Conservation (phyloP, 2,329 filamentous ascomycete species). For the Emmonsiellopsis sp. region DNA sequence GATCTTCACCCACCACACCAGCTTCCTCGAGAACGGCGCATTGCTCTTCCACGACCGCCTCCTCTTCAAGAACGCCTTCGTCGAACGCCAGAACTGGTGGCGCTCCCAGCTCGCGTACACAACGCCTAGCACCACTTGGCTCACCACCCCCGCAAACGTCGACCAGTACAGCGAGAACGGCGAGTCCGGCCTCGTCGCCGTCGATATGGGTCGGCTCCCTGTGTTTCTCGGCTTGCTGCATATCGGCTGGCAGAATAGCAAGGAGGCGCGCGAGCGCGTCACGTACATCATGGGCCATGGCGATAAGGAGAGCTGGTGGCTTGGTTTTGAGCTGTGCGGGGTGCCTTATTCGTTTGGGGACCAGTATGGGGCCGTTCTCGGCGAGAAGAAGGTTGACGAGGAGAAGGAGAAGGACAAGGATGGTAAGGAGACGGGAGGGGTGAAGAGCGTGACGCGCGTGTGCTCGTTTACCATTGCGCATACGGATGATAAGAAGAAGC, state of each 20-base stretch:
- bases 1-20: conserved; percentile 7
- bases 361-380: conserved; percentile 35
- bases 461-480: conserved; percentile 36
- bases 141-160: conserved; percentile 30
- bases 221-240: conserved; percentile 34
- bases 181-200: conserved; percentile 34
- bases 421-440: background rate
- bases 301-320: conserved; percentile 41
- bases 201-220: conserved; percentile 31
- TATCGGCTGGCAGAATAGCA: conserved; percentile 37
- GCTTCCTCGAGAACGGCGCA: conserved; percentile 9
- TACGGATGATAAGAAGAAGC: conserved; percentile 26
- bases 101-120: conserved; percentile 25
- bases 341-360: conserved; percentile 31
- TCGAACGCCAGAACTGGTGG: conserved; percentile 9
- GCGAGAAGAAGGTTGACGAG: conserved; percentile 9
- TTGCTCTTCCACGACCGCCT: conserved; percentile 14
- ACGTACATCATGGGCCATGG: conserved; percentile 36
- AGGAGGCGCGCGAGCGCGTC: conserved; percentile 29
- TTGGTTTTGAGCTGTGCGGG: conserved; percentile 33
- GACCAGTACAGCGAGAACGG: conserved; percentile 30
- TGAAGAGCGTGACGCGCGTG: conserved; percentile 11
- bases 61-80: conserved; percentile 2
- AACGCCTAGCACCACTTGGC: conserved; percentile 18
- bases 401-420: too few species aligned